Conservation (phyloP, 2,329 filamentous ascomycete genomes). For the Calonectria crousiana region DNA sequence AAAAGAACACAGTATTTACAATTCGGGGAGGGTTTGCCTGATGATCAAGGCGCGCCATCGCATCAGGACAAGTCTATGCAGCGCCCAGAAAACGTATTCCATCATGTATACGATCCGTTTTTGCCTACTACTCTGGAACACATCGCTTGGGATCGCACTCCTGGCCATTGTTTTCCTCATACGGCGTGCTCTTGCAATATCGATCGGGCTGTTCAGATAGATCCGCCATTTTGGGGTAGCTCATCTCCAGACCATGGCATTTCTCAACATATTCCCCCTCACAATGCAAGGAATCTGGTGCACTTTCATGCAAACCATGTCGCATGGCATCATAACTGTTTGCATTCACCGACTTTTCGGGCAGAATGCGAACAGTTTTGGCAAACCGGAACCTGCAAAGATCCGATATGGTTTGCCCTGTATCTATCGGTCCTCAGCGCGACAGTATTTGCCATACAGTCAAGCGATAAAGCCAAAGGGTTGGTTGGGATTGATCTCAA, state of each 20-base stretch:
- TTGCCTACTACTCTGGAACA: neutral
- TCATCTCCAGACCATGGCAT: neutral
- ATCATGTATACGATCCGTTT: neutral
- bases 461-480: neutral
- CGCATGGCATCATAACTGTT: slow-evolving; percentile 12
- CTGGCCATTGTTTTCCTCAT: slow-evolving; percentile 14
- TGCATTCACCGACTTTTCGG: slow-evolving; percentile 9
- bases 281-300: neutral
- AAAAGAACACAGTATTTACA: neutral
- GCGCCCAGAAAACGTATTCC: neutral
- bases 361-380: slow-evolving; percentile 8
- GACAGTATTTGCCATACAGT: neutral
- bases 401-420: neutral
- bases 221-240: neutral
- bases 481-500: neutral
- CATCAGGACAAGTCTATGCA: neutral
- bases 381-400: neutral
- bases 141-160: slow-evolving; percentile 21
- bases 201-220: neutral
- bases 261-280: neutral
- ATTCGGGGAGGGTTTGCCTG: neutral
- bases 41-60: neutral
- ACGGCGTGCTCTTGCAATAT: neutral
- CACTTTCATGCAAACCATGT: neutral
- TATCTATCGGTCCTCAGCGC: slow-evolving; percentile 8